Percentiles rank a stretch among this genome's conserved stretches.
Conservation (phyloP, 306 rosid species). For the Casuarina cunninghamiana region DNA sequence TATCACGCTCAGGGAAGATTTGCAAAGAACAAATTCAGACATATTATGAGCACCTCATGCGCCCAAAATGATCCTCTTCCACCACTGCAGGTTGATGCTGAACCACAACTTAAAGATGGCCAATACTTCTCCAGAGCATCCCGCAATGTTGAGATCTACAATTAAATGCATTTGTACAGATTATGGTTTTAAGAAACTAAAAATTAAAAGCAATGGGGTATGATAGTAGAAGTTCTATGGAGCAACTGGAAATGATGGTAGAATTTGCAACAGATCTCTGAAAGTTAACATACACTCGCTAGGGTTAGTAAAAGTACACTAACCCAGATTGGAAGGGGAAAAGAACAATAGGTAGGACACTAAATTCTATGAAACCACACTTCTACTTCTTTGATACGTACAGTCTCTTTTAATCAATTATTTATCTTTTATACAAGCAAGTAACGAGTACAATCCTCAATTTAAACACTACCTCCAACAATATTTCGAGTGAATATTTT, state of each 20-base stretch:
- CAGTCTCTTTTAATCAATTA: background rate
- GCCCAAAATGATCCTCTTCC: slow-evolving; percentile 88
- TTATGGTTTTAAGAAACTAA: slow-evolving; percentile 11
- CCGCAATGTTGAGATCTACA: slow-evolving; percentile 69
- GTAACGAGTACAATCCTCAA: background rate
- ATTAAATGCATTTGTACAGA: slow-evolving; percentile 20
- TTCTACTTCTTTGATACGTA: background rate
- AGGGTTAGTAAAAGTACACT: background rate
- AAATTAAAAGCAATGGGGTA: slow-evolving; percentile 19
- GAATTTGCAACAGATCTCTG: background rate
- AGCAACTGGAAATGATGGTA: background rate
- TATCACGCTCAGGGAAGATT: slow-evolving; percentile 18
- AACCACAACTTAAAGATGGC: slow-evolving; percentile 86
- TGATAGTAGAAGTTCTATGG: background rate
- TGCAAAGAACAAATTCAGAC: slow-evolving; percentile 24
- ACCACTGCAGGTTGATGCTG: slow-evolving; percentile 66
- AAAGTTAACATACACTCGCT: background rate
- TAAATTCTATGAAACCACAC: background rate
- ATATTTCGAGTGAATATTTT: background rate
- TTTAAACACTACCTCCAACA: background rate
- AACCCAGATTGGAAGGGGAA: background rate
- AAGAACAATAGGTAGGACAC: background rate
- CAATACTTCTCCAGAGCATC: slow-evolving; percentile 65
- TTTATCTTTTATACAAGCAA: background rate
- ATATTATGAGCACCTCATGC: slow-evolving; percentile 76